Percentiles rank a stretch among this genome's conserved stretches.
These are phyloP conservation scores for Aureobasidium melanogenum DNA, from an alignment of 2,329 filamentous ascomycete species.

Conservation along the genomic window DNA sequence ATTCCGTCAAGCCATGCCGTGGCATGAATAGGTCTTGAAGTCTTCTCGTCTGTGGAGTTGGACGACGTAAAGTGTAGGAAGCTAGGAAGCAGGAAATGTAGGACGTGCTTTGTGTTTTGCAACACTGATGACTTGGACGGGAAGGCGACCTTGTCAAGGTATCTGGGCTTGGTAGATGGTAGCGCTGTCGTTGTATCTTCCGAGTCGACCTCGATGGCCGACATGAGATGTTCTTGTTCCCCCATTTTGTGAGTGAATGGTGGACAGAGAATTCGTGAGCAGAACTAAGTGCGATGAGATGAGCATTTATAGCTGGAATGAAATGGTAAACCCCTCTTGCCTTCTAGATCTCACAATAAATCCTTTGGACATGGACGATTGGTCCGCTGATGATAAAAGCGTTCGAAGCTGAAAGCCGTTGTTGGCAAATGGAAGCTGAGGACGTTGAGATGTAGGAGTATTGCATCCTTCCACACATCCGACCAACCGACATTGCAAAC, in stretches of 20 bases:
- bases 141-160: not conserved
- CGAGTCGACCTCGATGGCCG: not conserved
- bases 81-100: not conserved
- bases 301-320: not conserved
- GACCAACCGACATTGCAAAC: too few relatives aligned
- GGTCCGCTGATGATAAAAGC: not conserved
- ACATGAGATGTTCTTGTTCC: not conserved
- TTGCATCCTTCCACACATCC: too few relatives aligned
- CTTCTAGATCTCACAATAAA: not conserved
- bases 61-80: not conserved
- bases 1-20: slow-evolving; percentile 19
- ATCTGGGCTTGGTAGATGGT: not conserved
- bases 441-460: not conserved
- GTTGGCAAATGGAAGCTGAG: not conserved
- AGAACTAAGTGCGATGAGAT: not conserved
- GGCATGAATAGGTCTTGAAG: not conserved
- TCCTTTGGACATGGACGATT: not conserved
- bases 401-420: not conserved
- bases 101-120: not conserved
- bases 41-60: not conserved
- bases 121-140: not conserved
- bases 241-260: not conserved
- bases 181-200: not conserved
- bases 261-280: too few relatives aligned
- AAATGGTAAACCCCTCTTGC: not conserved